Evolutionary conservation across 2,329 filamentous ascomycete species (phyloP).

Genomic region (Hypoxylon sp.): DNA sequence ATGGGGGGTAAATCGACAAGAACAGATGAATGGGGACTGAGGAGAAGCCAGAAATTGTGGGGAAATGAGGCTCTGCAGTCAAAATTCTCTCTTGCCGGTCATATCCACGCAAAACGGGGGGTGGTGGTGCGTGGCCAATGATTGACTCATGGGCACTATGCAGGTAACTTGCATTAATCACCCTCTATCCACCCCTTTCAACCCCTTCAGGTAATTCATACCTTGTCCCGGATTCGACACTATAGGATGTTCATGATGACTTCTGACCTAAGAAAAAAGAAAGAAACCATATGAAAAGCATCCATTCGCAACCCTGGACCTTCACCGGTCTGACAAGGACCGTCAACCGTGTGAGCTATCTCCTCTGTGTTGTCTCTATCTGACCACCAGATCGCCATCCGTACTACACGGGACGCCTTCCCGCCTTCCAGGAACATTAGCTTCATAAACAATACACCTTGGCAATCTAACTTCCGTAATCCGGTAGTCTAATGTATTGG

Average conservation of each 20-base stretch:
- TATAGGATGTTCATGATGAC: slow-evolving; percentile 29
- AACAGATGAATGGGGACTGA: slow-evolving; percentile 12
- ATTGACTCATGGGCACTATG: slow-evolving; percentile 29
- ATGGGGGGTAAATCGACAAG: slow-evolving; percentile 13
- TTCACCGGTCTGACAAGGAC: slow-evolving; percentile 30
- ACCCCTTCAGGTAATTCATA: slow-evolving; percentile 18
- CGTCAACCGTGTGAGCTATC: slow-evolving; percentile 19
- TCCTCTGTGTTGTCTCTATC: slow-evolving; percentile 30
- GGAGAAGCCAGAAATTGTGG: slow-evolving; percentile 14
- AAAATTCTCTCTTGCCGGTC: slow-evolving; percentile 13
- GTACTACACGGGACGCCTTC: slow-evolving; percentile 37
- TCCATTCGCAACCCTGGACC: slow-evolving; percentile 10
- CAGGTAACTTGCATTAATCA: slow-evolving; percentile 19
- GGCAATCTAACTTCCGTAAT: slow-evolving; percentile 24
- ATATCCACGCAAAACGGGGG: slow-evolving; percentile 2
- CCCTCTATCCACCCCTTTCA: slow-evolving; percentile 6
- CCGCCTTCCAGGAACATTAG: slow-evolving; percentile 30
- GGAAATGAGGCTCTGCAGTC: slow-evolving; percentile 42
- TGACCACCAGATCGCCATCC: slow-evolving; percentile 44
- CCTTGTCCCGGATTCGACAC: slow-evolving; percentile 13
- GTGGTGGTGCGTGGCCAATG: slow-evolving; percentile 13
- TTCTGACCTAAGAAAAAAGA: slow-evolving; percentile 31
- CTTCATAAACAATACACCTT: slow-evolving; percentile 29
- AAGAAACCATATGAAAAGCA: slow-evolving; percentile 23
- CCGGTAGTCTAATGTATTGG: slow-evolving; percentile 22